Evolutionary conservation across 1,284 basidiomycete species (phyloP).

Genomic region (Pyrrhoderma lamaoense): DNA sequence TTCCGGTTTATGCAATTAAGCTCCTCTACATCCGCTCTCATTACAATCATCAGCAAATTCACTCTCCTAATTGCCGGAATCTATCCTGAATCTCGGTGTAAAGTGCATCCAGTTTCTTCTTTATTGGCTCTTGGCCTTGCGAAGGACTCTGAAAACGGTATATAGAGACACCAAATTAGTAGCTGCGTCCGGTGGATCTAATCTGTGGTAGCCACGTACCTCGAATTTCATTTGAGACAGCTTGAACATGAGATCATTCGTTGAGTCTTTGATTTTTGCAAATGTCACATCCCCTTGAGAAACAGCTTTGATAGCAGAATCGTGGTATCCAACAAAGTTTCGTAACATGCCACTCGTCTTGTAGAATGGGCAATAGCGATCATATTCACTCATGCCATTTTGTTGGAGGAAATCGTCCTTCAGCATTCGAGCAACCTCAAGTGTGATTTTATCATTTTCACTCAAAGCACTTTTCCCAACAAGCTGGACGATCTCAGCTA

Average conservation of each 20-base stretch:
- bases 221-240: conserved; percentile 99
- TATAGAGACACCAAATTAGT: conserved; percentile 12
- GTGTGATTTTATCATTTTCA: conserved; percentile 96
- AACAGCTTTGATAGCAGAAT: conserved; percentile 81
- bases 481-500: conserved; percentile 98
- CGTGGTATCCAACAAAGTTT: conserved; percentile 95
- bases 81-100: conserved; percentile 84
- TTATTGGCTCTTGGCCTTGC: conserved; percentile 77
- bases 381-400: conserved; percentile 98
- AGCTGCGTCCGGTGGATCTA: neutral
- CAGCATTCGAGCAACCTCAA: conserved; percentile 95
- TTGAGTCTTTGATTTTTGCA: conserved; percentile 82
- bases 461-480: conserved; percentile 98
- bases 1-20: no score
- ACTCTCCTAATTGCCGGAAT: conserved; percentile 82
- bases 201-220: conserved; percentile 43
- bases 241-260: conserved; percentile 88
- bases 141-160: conserved; percentile 58
- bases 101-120: conserved; percentile 72
- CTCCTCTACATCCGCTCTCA: neutral
- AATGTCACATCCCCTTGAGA: conserved; percentile 88
- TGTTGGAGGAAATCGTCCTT: conserved; percentile 99
- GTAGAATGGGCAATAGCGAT: conserved; percentile 97
- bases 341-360: conserved; percentile 95
- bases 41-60: conserved; percentile 22